Percentiles rank a stretch among this genome's conserved stretches.
These are phyloP conservation scores for Scutellaria baicalensis DNA, from an alignment of 257 asterid genomes.

Conservation along the genomic window DNA sequence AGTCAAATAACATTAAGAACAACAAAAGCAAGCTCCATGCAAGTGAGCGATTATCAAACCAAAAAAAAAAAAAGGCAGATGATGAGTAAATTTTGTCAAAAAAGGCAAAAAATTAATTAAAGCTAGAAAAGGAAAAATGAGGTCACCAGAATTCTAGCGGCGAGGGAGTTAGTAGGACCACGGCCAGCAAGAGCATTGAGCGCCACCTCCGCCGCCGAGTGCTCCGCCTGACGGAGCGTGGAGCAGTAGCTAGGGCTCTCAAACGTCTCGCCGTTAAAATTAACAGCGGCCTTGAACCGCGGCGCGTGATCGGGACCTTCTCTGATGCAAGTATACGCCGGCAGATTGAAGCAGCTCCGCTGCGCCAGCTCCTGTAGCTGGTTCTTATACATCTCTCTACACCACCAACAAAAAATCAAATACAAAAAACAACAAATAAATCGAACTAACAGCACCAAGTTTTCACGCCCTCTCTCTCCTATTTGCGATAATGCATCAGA, in stretches of 20 bases:
- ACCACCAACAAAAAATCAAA: conserved; percentile 8
- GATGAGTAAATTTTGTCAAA: not conserved
- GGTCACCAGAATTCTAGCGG: conserved; percentile 66
- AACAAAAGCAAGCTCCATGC: not conserved
- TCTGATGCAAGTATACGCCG: conserved; percentile 62
- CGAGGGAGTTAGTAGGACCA: conserved; percentile 76
- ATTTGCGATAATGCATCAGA: conserved; percentile 24
- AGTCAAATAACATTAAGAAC: conserved; percentile 4
- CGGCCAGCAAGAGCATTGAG: conserved; percentile 56
- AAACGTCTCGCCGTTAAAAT: conserved; percentile 73
- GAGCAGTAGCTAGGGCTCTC: conserved; percentile 83
- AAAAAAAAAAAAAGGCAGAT: not conserved
- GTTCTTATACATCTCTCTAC: conserved; percentile 62
- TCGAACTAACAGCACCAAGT: conserved; percentile 9
- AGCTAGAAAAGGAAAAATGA: not conserved
- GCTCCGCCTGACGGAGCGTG: conserved; percentile 89
- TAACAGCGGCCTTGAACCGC: conserved; percentile 76
- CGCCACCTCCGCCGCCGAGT: conserved; percentile 90
- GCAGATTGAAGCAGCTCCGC: conserved; percentile 89
- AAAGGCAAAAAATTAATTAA: not conserved
- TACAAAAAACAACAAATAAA: not conserved
- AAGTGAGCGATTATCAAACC: not conserved
- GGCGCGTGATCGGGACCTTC: conserved; percentile 99
- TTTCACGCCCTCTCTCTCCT: conserved; percentile 1
- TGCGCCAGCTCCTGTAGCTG: conserved; percentile 95